A percentile compares a stretch with the other conserved stretches of the same genome.
phyloP scores from a whole-genome alignment of 805 yeast genomes.

The Saccharomycopsis sp. region DNA sequence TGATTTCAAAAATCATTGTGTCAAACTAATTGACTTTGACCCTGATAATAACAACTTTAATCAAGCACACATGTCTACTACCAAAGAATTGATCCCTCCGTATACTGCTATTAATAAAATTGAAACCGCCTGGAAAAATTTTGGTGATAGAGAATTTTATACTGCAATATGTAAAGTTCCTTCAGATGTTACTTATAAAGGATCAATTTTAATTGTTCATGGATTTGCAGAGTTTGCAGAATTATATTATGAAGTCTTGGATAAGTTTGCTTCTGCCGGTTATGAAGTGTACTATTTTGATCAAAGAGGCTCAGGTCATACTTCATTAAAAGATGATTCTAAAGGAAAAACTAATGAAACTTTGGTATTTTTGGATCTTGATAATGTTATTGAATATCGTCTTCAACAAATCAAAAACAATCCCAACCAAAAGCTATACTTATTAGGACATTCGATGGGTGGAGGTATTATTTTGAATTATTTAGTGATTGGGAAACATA shows the following conservation, averaged over 20 bases:
- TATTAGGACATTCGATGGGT: conserved; percentile 76
- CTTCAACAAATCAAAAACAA: conserved; percentile 21
- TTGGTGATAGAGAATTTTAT: conserved; percentile 4
- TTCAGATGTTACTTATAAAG: conserved; percentile 29
- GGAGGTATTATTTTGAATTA: conserved; percentile 64
- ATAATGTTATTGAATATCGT: conserved; percentile 38
- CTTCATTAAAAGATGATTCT: conserved; percentile 41
- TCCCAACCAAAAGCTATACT: conserved; percentile 31
- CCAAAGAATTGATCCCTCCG: too few relatives aligned
- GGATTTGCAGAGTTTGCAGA: conserved; percentile 57
- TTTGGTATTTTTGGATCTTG: conserved; percentile 48
- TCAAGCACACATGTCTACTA: too few relatives aligned
- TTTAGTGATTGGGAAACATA: conserved; percentile 42
- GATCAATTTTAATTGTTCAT: conserved; percentile 52
- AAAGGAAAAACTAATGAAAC: conserved; percentile 49
- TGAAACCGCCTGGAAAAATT: not conserved
- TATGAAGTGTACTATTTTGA: conserved; percentile 61
- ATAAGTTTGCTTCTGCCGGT: conserved; percentile 40
- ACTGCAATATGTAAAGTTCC: conserved; percentile 24
- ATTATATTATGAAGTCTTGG: conserved; percentile 42
- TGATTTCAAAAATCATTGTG: too few relatives aligned
- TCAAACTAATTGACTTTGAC: too few relatives aligned
- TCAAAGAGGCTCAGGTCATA: conserved; percentile 68
- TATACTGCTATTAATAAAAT: not conserved
- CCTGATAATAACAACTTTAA: too few relatives aligned